Evolutionary conservation across 441 rosid species (phyloP).

Genomic region (Erodium texanum): DNA sequence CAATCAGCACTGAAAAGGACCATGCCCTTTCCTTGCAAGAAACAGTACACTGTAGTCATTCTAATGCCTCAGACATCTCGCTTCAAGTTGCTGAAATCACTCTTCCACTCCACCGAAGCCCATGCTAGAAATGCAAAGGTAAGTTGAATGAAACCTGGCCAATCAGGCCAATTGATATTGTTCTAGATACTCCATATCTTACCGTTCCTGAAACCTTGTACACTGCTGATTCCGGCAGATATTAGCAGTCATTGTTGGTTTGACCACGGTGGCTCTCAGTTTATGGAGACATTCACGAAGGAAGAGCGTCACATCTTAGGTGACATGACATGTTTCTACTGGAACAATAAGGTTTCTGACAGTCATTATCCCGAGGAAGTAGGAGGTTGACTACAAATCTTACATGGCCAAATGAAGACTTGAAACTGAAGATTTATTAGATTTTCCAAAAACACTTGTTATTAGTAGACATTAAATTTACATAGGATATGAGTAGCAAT

Average conservation of each 20-base stretch:
- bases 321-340: neutral
- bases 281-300: conserved; percentile 69
- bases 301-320: neutral
- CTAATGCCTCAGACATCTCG: conserved; percentile 66
- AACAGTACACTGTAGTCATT: conserved; percentile 71
- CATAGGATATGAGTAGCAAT: neutral
- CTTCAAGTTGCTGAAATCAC: conserved; percentile 38
- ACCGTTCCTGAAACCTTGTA: neutral
- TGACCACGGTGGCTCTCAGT: conserved; percentile 39
- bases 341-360: neutral
- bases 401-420: neutral
- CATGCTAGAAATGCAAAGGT: conserved; percentile 56
- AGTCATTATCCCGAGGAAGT: neutral
- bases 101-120: conserved; percentile 26
- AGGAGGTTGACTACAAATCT: neutral
- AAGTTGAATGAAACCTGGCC: too few species aligned
- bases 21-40: conserved; percentile 72
- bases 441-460: neutral
- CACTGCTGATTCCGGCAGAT: conserved; percentile 34
- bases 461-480: neutral
- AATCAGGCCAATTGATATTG: neutral
- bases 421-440: neutral
- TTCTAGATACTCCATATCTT: neutral
- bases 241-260: conserved; percentile 48
- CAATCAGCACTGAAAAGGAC: conserved; percentile 54